Base-by-base conservation (phyloP, 2,329 filamentous ascomycete species). In the Penicillium crustosum region DNA sequence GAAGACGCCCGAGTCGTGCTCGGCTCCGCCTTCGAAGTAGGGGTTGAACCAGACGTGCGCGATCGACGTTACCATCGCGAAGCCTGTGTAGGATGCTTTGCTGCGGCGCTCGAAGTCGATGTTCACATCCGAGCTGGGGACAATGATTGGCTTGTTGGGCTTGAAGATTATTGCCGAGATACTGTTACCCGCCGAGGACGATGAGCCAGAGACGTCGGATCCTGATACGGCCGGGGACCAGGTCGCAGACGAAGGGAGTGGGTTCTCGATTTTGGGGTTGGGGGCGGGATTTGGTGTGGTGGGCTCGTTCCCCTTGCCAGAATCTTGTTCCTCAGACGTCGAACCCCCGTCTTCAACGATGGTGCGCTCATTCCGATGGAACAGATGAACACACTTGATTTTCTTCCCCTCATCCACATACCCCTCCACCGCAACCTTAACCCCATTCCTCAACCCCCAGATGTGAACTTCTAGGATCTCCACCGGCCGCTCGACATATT, bases 41-140 rank as follows among this genome's bases (percentile, higher is more conserved):
- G 87, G 81, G 70, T 99, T 99, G 80, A 97, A 96, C 94, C 94
- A 99, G 17, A 96, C 90, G 69, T 97, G 93, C 0, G 93, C 93
- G 10, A 97, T 88, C 0, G 93, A 88, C 0, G 93, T 96, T 4
- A 97, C 91, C 87, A 97, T 91, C 0, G 91, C 92, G 65, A 91
- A 84, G 1, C 91, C 89, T 7, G 83, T 83, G 67, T 89, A 90
- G 1, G 89, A 86, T 3, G 89, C 87, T 68, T 88, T 89, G 75
- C 92, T 96, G 36, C 93, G 86, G 8, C 91, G 85, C 76, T 97
- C 93, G 25, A 97, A 86, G 49, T 92, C 88, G 63, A 97, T 89
- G 72, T 96, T 96, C 65, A 97, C 83, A 70, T 97, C 94, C 72
- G 89, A 92, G 47, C 87, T 90, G 0, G 89, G 86, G 0, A 97